Evolutionary conservation across 2,329 filamentous ascomycete species (phyloP).

Genomic region (Emergomyces africanus): DNA sequence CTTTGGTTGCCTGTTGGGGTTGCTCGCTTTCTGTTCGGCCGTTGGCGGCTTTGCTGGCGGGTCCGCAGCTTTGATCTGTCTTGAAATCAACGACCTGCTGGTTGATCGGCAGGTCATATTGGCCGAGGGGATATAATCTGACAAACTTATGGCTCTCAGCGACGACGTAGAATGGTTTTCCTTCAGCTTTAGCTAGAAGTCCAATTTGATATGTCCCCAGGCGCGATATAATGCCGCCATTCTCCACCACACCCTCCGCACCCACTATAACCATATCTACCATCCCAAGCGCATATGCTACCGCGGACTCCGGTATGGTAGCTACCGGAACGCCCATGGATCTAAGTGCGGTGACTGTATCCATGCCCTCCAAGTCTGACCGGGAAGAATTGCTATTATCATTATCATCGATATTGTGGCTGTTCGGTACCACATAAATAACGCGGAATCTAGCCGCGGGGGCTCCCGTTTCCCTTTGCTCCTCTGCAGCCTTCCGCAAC

Average conservation of each 20-base stretch:
- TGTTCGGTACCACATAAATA: constrained; percentile 54
- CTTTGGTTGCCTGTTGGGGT: constrained; percentile 2
- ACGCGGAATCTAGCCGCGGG: constrained; percentile 63
- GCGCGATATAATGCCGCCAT: constrained; percentile 81
- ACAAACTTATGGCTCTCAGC: constrained; percentile 97
- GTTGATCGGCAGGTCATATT: constrained; percentile 67
- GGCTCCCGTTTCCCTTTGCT: constrained; percentile 37
- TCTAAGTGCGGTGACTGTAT: constrained; percentile 59
- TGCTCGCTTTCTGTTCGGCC: not conserved
- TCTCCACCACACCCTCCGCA: constrained; percentile 79
- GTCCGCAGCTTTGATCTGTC: constrained; percentile 35
- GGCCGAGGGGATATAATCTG: constrained; percentile 67
- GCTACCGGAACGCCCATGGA: constrained; percentile 69
- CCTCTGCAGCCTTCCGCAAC: constrained; percentile 59
- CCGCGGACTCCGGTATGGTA: constrained; percentile 60
- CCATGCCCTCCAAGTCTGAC: constrained; percentile 49
- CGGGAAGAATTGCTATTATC: constrained; percentile 14
- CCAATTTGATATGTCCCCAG: constrained; percentile 83
- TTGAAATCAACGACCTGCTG: constrained; percentile 67
- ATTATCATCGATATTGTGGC: constrained; percentile 16
- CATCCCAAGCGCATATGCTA: constrained; percentile 65
- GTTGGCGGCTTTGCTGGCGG: not conserved
- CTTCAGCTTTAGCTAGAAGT: constrained; percentile 57
- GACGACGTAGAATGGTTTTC: constrained; percentile 77
- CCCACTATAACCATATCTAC: constrained; percentile 57